A percentile compares a stretch with the other conserved stretches of the same genome.
Conservation (phyloP, 192 early-diverging fungal genomes). For the Backusella luteola region DNA sequence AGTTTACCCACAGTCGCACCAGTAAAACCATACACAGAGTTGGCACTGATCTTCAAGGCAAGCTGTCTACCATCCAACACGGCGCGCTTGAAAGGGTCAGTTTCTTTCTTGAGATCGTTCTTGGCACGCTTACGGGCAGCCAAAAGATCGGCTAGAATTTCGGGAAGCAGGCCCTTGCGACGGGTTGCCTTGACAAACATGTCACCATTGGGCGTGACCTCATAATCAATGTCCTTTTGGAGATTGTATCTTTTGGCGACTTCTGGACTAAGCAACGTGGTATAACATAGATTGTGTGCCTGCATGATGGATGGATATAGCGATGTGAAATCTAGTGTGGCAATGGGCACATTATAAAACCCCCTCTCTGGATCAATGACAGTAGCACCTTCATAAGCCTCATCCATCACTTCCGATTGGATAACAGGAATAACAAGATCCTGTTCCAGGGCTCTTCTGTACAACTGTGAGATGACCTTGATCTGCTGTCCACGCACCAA, state of each 20-base stretch:
- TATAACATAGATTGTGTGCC: slow-evolving; percentile 98
- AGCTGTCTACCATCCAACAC: slow-evolving; percentile 96
- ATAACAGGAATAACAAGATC: slow-evolving; percentile 89
- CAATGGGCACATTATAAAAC: slow-evolving; percentile 94
- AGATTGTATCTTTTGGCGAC: slow-evolving; percentile 63
- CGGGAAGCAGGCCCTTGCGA: slow-evolving; percentile 84
- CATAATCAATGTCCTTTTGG: slow-evolving; percentile 80
- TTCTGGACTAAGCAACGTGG: slow-evolving; percentile 67
- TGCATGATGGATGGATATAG: slow-evolving; percentile 99
- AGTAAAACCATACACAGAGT: slow-evolving; percentile 97
- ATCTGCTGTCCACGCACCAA: slow-evolving; percentile 95
- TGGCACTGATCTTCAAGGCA: slow-evolving; percentile 89
- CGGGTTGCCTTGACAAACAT: slow-evolving; percentile 78
- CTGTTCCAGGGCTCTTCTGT: slow-evolving; percentile 78
- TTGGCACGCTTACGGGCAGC: slow-evolving; percentile 92
- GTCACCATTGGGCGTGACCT: slow-evolving; percentile 86
- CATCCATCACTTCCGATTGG: slow-evolving; percentile 75
- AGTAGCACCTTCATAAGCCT: slow-evolving; percentile 93
- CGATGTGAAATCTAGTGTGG: slow-evolving; percentile 97
- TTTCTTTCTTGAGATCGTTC: slow-evolving; percentile 92
- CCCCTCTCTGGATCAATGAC: slow-evolving; percentile 95
- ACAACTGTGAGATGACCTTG: slow-evolving; percentile 97
- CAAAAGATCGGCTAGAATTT: slow-evolving; percentile 86
- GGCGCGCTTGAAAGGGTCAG: slow-evolving; percentile 90
- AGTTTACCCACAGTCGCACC: slow-evolving; percentile 91